Conservation (phyloP, 768 basidiomycete species). For the Solioccasus polychromus region DNA sequence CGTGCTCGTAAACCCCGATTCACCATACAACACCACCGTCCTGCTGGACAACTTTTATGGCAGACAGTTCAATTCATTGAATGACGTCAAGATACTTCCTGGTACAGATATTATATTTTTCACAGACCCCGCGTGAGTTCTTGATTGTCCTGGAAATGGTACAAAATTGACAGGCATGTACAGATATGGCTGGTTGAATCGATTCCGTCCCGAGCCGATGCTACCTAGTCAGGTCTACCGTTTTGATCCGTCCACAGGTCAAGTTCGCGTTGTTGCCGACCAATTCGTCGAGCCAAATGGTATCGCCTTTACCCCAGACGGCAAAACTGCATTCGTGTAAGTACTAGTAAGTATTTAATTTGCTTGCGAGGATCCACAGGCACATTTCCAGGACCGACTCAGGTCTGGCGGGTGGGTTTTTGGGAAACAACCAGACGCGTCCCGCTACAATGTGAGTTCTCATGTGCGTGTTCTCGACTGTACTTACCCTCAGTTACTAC, state of each 20-base stretch:
- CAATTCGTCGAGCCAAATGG: slow-evolving; percentile 76
- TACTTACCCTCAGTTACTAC: slow-evolving; percentile 5
- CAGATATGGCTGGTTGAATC: slow-evolving; percentile 63
- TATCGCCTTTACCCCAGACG: slow-evolving; percentile 65
- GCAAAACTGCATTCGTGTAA: slow-evolving; percentile 63
- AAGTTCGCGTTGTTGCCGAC: slow-evolving; percentile 71
- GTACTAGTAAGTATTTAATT: slow-evolving; percentile 7
- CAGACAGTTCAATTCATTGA: slow-evolving; percentile 78
- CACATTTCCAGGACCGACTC: slow-evolving; percentile 31
- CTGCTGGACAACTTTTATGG: slow-evolving; percentile 79
- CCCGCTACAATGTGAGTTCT: slow-evolving; percentile 66
- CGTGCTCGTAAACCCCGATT: slow-evolving; percentile 58
- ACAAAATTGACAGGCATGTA: background rate
- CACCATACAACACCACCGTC: slow-evolving; percentile 65
- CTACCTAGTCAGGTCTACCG: slow-evolving; percentile 78
- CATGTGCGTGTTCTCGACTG: background rate
- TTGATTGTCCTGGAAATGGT: background rate
- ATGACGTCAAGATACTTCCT: slow-evolving; percentile 75
- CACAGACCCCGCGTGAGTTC: slow-evolving; percentile 63
- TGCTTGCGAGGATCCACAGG: slow-evolving; percentile 3
- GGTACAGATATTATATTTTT: slow-evolving; percentile 66
- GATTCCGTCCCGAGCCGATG: slow-evolving; percentile 64
- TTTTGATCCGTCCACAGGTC: slow-evolving; percentile 59
- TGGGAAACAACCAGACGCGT: slow-evolving; percentile 52
- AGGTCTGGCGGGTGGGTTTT: slow-evolving; percentile 37